Evolutionary conservation across 2,329 filamentous ascomycete species (phyloP), one percentile per base, ranked within the genome.

Genomic region (Paecilomyces dactylethromorphus): DNA sequence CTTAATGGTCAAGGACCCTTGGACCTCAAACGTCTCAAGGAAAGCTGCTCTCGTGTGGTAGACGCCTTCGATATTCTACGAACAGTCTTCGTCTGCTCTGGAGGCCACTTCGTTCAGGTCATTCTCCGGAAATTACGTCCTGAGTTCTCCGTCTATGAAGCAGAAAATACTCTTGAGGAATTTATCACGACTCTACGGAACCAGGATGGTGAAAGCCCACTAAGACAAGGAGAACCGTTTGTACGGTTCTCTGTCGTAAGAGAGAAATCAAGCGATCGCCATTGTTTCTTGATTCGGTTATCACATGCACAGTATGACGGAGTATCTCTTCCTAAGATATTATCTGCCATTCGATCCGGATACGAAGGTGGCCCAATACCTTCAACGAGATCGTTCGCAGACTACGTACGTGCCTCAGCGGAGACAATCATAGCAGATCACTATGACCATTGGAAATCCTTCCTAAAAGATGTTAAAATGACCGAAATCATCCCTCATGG

Each of bases 261-360:
- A 58, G 75, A 75, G 58, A 70, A 69, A 57, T 64, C 66, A 12
- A 74, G 72, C 22, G 67, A 77, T 11, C 70, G 74, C 4, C 78
- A 79, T 53, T 81, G 88, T 13, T 74, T 82, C 33, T 66, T 74
- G 59, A 80, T 87, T 68, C 82, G 86, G 58, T 81, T 89, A 58
- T 88, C 86, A 0, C 87, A 89, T 69, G 84, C 86, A 0, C 86
- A 89, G 64, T 89, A 88, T 66, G 87, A 89, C 63, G 87, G 87
- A 62, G 85, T 89, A 22, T 88, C 83, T 63, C 78, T 89, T 8
- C 82, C 85, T 0, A 74, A 80, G n/a, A 79, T 88, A 21, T 80
- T 88, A 59, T 78, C 78, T 18, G 84, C 87, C 65, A 80, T 89
- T 49, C 82, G 82, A 2, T 77, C 79, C 0, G 75, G 87, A 5